These are phyloP conservation scores for Lactarius trivialis DNA, from an alignment of 768 basidiomycete genomes.

Conservation along the genomic window DNA sequence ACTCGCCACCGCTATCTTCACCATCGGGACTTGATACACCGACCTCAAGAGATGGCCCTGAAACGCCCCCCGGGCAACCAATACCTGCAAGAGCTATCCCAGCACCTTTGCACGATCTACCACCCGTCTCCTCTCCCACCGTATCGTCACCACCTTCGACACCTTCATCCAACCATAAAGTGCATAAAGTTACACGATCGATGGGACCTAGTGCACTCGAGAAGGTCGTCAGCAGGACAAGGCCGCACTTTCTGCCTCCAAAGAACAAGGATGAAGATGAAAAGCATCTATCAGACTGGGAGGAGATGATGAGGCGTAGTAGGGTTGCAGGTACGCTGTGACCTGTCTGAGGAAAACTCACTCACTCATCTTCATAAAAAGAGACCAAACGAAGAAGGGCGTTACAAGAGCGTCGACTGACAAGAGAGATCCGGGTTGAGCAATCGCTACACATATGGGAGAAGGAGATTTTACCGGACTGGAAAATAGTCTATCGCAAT, in stretches of 20 bases:
- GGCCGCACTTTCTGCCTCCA: constrained; percentile 82
- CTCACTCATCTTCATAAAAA: constrained; percentile 25
- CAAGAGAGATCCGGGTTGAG: constrained; percentile 62
- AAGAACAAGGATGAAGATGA: constrained; percentile 70
- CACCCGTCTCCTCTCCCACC: constrained; percentile 31
- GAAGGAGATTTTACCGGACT: constrained; percentile 72
- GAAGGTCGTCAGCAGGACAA: constrained; percentile 74
- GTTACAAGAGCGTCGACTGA: constrained; percentile 52
- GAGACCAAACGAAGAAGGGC: constrained; percentile 68
- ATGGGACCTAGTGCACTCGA: constrained; percentile 66
- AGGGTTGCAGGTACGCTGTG: constrained; percentile 53
- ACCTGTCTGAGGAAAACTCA: background rate
- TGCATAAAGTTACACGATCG: constrained; percentile 45
- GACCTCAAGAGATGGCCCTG: constrained; percentile 10
- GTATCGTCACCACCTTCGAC: constrained; percentile 24
- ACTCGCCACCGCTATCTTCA: constrained; percentile 3
- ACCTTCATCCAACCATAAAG: constrained; percentile 24
- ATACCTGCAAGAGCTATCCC: constrained; percentile 4
- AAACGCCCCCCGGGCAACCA: background rate
- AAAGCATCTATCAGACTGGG: constrained; percentile 82
- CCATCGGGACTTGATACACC: constrained; percentile 19
- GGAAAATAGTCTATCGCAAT: constrained; percentile 66
- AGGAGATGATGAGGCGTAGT: constrained; percentile 81
- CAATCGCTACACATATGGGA: constrained; percentile 73
- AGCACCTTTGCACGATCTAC: constrained; percentile 27